Evolutionary conservation across 2,329 filamentous ascomycete genomes (phyloP).

Genomic region (Aspergillus novoparasiticus): DNA sequence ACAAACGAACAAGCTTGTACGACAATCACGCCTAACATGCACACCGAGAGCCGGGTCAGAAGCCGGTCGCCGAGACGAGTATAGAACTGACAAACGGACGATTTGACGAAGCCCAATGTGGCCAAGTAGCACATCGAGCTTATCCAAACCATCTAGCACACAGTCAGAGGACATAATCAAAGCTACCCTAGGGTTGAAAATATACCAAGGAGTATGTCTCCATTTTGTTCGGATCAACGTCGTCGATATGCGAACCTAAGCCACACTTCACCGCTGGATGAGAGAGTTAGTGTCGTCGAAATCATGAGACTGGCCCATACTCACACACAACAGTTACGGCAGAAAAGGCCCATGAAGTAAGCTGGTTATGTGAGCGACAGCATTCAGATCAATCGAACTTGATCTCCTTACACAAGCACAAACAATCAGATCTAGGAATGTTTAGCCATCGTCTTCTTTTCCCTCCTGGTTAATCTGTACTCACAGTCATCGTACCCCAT

Average conservation of each 20-base stretch:
- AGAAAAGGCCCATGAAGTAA: slow-evolving; percentile 40
- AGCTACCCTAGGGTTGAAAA: too few species aligned
- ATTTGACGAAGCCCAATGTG: slow-evolving; percentile 51
- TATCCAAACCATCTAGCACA: slow-evolving; percentile 44
- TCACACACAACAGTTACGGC: slow-evolving; percentile 33
- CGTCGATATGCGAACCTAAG: slow-evolving; percentile 19
- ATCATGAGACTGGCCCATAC: slow-evolving; percentile 21
- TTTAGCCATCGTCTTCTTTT: background rate
- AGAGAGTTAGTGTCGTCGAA: background rate
- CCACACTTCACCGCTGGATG: slow-evolving; percentile 21
- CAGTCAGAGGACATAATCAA: background rate
- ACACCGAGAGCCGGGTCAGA: slow-evolving; percentile 38
- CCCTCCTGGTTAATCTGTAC: slow-evolving; percentile 5
- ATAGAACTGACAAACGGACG: slow-evolving; percentile 51
- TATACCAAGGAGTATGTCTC: slow-evolving; percentile 18
- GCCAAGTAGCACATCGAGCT: slow-evolving; percentile 55
- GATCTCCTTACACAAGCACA: slow-evolving; percentile 30
- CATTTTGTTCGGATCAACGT: slow-evolving; percentile 13
- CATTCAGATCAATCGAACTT: background rate
- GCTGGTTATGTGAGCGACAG: slow-evolving; percentile 18
- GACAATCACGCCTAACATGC: slow-evolving; percentile 46
- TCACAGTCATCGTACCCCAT: slow-evolving; percentile 36
- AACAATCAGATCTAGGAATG: slow-evolving; percentile 31
- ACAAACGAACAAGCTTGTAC: slow-evolving; percentile 47
- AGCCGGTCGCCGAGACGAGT: slow-evolving; percentile 45